phyloP scores from a whole-genome alignment of 2,329 filamentous ascomycete genomes.

The Ascochyta rabiei region DNA sequence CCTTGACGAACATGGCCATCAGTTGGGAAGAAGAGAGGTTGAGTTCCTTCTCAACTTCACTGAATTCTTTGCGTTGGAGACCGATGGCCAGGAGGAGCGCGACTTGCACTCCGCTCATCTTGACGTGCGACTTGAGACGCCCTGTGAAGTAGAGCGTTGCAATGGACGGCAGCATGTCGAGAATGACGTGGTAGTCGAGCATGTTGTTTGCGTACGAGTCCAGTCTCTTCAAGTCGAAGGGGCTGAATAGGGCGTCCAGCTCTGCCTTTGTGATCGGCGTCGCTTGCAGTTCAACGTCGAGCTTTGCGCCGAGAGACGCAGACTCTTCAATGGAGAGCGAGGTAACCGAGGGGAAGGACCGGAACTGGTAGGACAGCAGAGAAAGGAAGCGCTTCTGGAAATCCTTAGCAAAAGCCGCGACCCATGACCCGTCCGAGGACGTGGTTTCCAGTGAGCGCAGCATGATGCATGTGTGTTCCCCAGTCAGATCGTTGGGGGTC shows the following conservation, averaged over 20 bases:
- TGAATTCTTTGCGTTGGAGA: slow-evolving; percentile 86
- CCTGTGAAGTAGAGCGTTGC: slow-evolving; percentile 85
- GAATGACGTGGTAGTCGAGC: slow-evolving; percentile 95
- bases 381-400: slow-evolving; percentile 94
- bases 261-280: slow-evolving; percentile 72
- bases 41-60: slow-evolving; percentile 79
- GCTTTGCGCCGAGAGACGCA: slow-evolving; percentile 72
- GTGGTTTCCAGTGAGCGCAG: slow-evolving; percentile 72
- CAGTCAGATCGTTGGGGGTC: slow-evolving; percentile 93
- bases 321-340: slow-evolving; percentile 90
- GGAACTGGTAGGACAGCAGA: slow-evolving; percentile 91
- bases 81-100: slow-evolving; percentile 86
- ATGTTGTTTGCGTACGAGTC: slow-evolving; percentile 97
- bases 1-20: slow-evolving; percentile 96
- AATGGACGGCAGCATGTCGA: slow-evolving; percentile 86
- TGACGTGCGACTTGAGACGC: slow-evolving; percentile 69
- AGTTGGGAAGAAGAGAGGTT: slow-evolving; percentile 76
- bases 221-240: slow-evolving; percentile 92
- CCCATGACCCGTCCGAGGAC: slow-evolving; percentile 73
- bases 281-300: slow-evolving; percentile 61
- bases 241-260: slow-evolving; percentile 78
- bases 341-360: slow-evolving; percentile 75
- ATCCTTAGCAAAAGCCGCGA: slow-evolving; percentile 87
- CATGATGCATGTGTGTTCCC: slow-evolving; percentile 98
- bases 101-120: slow-evolving; percentile 81